These are phyloP conservation scores for Saccharomyces pastorianus DNA, from an alignment of 1,139 yeast genomes.

Conservation along the genomic window DNA sequence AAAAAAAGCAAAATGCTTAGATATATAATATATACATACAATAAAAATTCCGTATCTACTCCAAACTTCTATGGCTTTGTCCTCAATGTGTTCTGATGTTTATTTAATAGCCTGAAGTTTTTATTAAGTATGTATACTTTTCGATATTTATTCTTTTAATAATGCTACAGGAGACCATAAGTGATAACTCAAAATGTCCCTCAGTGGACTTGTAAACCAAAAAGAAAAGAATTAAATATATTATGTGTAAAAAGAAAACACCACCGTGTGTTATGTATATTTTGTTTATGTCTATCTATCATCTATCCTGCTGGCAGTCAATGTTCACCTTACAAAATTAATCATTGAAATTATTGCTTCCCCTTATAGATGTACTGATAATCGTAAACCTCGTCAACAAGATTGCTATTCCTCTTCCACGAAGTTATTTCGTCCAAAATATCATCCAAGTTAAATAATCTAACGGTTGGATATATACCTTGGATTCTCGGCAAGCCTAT, in stretches of 20 bases:
- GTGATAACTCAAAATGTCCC: neutral
- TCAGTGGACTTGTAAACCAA: neutral
- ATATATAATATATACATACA: neutral
- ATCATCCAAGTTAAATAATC: constrained; percentile 41
- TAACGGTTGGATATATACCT: constrained; percentile 39
- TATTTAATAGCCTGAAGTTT: neutral
- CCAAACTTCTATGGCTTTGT: no score
- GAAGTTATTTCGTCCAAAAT: constrained; percentile 36
- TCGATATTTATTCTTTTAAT: neutral
- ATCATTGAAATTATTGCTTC: neutral
- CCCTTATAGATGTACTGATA: constrained; percentile 24
- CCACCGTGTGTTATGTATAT: neutral
- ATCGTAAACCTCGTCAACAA: constrained; percentile 26
- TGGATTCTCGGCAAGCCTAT: constrained; percentile 38
- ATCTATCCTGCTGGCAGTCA: neutral
- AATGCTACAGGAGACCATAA: neutral
- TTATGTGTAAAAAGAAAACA: neutral
- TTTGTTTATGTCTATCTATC: constrained; percentile 1
- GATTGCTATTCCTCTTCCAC: constrained; percentile 46
- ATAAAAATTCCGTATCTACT: neutral
- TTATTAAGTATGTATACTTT: neutral
- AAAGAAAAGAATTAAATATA: neutral
- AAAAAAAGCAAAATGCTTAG: neutral
- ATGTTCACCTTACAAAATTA: neutral
- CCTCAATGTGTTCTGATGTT: neutral